Evolutionary conservation across 1,284 basidiomycete species (phyloP), one percentile per base, ranked within the genome.

Genomic region (Rhodotorula glutinis): DNA sequence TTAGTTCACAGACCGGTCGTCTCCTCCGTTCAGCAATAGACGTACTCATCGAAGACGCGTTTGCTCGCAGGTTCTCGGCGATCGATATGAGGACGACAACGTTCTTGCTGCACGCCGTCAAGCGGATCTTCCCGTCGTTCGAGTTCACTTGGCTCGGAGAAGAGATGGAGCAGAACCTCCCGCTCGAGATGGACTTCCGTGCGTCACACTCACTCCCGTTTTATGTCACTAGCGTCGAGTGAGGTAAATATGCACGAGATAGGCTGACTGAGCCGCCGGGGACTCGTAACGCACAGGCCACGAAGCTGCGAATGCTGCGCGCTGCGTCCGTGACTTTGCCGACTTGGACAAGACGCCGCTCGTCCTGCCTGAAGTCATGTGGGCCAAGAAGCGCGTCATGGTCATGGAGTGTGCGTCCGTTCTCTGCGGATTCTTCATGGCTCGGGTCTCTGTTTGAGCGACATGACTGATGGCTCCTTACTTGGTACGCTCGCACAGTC

Each of bases 141-240:
- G 94, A 96, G 78, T 93, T 98, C 76, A 88, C 89, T 0, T 98
- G 94, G 95, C 84, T 98, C 13, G 76, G 86, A 4, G 89, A 92
- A 76, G 93, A 96, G 80, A 93, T 95, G 90, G 86, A 90, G 60
- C 85, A 88, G 75, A 77, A 75, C 57, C 62, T 71, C 47, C 93
- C 95, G 0, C 89, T 92, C 73, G 96, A 98, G 80, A 92, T 98
- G 90, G 87, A 96, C 79, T 96, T 96, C 75, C 75, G 80, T 66
- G 53, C 62, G 75, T 67, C 38, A n/a, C 27, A 7, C 21, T 11
- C 11, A 19, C 46, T 38, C 29, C 19, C 7, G 0, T 19, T 14
- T 21, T 10, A 30, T n/a, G 11, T 25, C 5, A 16, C 66, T 68
- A 7, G 44, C 44, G 4, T 46, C 23, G n/a, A 10, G 13, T 11